Base-by-base conservation (phyloP, 2,329 filamentous ascomycete species). In the Colletotrichum somersetense region DNA sequence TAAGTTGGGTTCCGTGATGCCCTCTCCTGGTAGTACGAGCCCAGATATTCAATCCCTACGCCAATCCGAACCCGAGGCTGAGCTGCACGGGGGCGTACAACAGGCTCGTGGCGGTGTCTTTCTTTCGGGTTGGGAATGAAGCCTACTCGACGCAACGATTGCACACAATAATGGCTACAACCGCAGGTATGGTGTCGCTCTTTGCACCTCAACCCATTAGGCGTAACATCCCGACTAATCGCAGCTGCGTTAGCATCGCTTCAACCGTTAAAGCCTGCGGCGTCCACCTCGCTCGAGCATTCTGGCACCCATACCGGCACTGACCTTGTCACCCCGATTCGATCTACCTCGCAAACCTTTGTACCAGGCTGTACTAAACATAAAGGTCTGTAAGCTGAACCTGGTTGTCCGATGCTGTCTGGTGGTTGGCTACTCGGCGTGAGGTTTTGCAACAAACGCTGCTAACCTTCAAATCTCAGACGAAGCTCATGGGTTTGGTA, bases 401-500 rank as follows among this genome's bases (percentile, higher is more conserved):
- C 11, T 40, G 46, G 44, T n/a, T 20, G 40, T 46, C 11, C 12
- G n/a, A 42, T 35, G 48, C 57, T 58, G 23, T 18, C 56, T 23
- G 12, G 42, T 14, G 46, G 52, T 5, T 52, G 33, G 38, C 48
- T 35, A 20, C 20, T n/a, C 16, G 30, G 16, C 18, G 23, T 50
- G 23, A 23, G 33, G 16, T 23, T 42, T 30, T 26, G n/a, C 26
- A 20, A 38, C 20, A 52, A 58, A n/a, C 52, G 35, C n/a, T 46
- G 55, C 70, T 72, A 46, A 72, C 55, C 14, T 35, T 23, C 12
- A 23, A 20, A 30, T 50, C 42, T 38, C 33, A 72, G 70, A 40
- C 18, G 66, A 70, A 48, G 42, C 18, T 30, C 56, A 53, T 35
- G 55, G 66, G 20, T 73, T 76, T 42, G 73, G 74, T 20, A 64